A percentile compares a stretch with the other conserved stretches of the same genome.
phyloP scores from a whole-genome alignment of 768 basidiomycete genomes.

The Termitomyces sp. region DNA sequence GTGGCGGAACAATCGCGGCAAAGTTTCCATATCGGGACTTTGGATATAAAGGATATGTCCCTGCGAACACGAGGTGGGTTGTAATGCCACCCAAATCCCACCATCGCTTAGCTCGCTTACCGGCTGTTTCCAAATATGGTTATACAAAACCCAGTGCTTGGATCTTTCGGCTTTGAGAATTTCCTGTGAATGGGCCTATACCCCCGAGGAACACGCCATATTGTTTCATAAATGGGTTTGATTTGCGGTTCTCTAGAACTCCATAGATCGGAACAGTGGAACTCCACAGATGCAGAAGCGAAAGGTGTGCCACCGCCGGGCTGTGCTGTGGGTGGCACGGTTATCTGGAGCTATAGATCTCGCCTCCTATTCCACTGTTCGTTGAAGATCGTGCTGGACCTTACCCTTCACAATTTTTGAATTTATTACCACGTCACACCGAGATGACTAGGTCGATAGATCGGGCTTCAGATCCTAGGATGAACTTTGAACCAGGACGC shows the following conservation, averaged over 20 bases:
- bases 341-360: not conserved
- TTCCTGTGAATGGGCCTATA: not conserved
- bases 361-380: not conserved
- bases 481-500: not conserved
- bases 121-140: not conserved
- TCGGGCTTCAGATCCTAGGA: not conserved
- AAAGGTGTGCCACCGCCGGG: not conserved
- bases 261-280: not conserved
- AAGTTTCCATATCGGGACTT: not conserved
- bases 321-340: not conserved
- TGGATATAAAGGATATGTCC: not conserved
- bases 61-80: not conserved
- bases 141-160: not conserved
- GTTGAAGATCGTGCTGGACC: not conserved
- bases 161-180: not conserved
- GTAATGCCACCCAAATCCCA: not conserved
- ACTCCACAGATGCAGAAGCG: not conserved
- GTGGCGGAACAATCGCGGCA: too few relatives aligned
- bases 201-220: not conserved
- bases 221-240: not conserved
- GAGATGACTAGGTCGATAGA: too few relatives aligned
- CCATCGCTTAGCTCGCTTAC: not conserved
- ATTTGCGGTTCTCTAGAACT: not conserved
- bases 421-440: not conserved
- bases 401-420: too few relatives aligned